Conservation (phyloP, 2,329 filamentous ascomycete species). For the Verruconis gallopava region DNA sequence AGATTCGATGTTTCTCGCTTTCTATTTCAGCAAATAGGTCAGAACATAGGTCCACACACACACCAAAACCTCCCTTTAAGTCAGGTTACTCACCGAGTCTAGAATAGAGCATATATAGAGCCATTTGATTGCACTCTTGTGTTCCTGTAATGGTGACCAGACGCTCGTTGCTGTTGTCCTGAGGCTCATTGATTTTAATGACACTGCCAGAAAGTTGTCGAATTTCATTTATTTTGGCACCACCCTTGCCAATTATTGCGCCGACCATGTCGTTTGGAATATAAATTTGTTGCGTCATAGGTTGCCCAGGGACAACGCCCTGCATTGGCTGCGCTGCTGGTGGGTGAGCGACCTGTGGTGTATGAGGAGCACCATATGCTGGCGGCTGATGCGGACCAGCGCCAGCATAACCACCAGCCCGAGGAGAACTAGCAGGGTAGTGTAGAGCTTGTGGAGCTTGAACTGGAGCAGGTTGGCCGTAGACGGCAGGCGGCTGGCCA, state of each 20-base stretch:
- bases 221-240: slow-evolving; percentile 98
- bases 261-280: slow-evolving; percentile 99
- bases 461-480: slow-evolving; percentile 38
- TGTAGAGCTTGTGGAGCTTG: slow-evolving; percentile 54
- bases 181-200: slow-evolving; percentile 99
- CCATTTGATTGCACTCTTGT: slow-evolving; percentile 98
- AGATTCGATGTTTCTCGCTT: slow-evolving; percentile 65
- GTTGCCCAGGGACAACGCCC: slow-evolving; percentile 62
- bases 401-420: slow-evolving; percentile 55
- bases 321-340: slow-evolving; percentile 58
- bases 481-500: slow-evolving; percentile 37
- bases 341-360: slow-evolving; percentile 19
- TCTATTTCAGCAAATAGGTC: slow-evolving; percentile 32
- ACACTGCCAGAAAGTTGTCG: slow-evolving; percentile 93
- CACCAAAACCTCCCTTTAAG: background rate
- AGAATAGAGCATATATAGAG: slow-evolving; percentile 98
- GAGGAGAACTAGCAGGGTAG: slow-evolving; percentile 61
- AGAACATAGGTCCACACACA: background rate
- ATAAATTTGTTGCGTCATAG: slow-evolving; percentile 94
- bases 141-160: slow-evolving; percentile 96
- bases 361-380: slow-evolving; percentile 50
- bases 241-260: slow-evolving; percentile 96
- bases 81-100: slow-evolving; percentile 58
- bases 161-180: slow-evolving; percentile 97
- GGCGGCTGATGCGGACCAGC: slow-evolving; percentile 67